Evolutionary conservation across 441 rosid genomes (phyloP).

Genomic region (Pelargonium hybrid): DNA sequence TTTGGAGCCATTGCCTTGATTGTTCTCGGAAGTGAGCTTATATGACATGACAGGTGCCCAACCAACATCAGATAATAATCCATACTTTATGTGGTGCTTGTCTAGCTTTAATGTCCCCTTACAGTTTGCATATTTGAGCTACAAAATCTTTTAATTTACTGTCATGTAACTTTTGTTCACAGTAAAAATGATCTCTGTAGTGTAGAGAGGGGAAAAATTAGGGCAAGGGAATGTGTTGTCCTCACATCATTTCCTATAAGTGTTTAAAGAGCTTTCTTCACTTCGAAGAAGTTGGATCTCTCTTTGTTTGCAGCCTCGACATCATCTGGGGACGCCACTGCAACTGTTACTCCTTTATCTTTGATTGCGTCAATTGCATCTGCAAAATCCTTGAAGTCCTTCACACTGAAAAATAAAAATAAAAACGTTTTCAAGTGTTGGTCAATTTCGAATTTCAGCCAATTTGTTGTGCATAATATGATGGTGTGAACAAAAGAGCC

Average conservation of each 20-base stretch:
- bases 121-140: too few relatives aligned
- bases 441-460: neutral
- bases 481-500: neutral
- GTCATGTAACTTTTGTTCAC: neutral
- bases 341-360: constrained; percentile 59
- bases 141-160: neutral
- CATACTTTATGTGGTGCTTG: neutral
- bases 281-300: constrained; percentile 44
- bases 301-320: constrained; percentile 61
- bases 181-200: neutral
- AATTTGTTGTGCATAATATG: neutral
- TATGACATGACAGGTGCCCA: too few relatives aligned
- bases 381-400: constrained; percentile 78
- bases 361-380: constrained; percentile 52
- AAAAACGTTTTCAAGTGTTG: neutral
- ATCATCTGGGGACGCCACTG: constrained; percentile 70
- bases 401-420: constrained; percentile 33
- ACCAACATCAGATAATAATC: too few relatives aligned
- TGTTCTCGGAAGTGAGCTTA: too few relatives aligned
- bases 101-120: too few relatives aligned
- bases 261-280: constrained; percentile 56
- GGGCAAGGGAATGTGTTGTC: neutral
- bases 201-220: neutral
- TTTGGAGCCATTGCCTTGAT: too few relatives aligned
- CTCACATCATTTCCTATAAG: neutral